Base-by-base conservation (phyloP, 352 stramenopile genomes). In the Pythium coloratum region DNA sequence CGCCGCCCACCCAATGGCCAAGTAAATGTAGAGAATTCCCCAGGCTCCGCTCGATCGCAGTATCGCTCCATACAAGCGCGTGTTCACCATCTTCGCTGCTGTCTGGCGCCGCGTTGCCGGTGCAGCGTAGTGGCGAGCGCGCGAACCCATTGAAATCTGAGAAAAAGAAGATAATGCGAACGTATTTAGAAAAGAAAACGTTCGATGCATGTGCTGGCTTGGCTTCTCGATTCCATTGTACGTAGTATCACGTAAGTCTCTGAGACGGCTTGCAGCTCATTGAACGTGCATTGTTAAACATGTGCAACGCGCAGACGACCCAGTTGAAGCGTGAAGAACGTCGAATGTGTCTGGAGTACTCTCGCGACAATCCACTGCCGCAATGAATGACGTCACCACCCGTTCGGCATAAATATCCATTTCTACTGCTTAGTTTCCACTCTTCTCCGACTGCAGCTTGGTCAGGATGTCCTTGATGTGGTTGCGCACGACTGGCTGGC, bases 1-100 rank as follows among this genome's bases (percentile, higher is more conserved):
- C 78, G 85, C 96, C 66, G 91, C 92, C 56, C 97, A 99, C 89
- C 98, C 98, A 54, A 98, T 99, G 94, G 97, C 97, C 82, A 99
- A 99, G 90, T 99, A 99, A 96, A 81, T 53, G 46, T 64, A 62
- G 57, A 56, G 2, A 33, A 53, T 24, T 18, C 42, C 42, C 34
- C n/a, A 51, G 16, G 18, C 53, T 10, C 30, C 14, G 8, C 33
- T 13, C 6, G 9, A 30, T 30, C 46, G 46, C 46, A 53, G 46
- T 24, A 53, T 53, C 46, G 46, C 16, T n/a, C 46, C 46, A n/a
- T 53, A 53, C 46, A 53, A 20, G 46, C 46, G 46, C n/a, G 16
- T 14, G n/a, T n/a, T 28, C 20, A n/a, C 46, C 2, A 6, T 24
- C 7, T 24, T 3, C 9, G 16, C 18, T 53, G 46, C 46, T 13